Base-by-base conservation (phyloP, 257 asterid genomes). In the Hygrophila difformis region DNA sequence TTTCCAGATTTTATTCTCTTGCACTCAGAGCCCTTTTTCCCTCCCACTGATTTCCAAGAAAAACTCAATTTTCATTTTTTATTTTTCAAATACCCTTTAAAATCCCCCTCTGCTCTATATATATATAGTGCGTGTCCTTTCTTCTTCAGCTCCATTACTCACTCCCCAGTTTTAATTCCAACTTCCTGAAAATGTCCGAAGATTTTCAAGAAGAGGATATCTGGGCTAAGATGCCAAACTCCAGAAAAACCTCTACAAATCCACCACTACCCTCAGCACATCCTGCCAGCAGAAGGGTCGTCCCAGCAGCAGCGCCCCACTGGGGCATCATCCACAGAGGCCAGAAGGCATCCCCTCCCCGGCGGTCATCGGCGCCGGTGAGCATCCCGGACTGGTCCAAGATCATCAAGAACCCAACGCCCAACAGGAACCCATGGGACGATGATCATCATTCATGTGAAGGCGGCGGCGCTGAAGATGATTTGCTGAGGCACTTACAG, bases 161-260 rank as follows among this genome's bases (percentile, higher is more conserved):
- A n/a, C n/a, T n/a, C n/a, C 37, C 35, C 15, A 53, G 16, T 8
- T 50, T n/a, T 22, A 5, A 12, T 44, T n/a, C 29, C 15, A n/a
- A 13, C 34, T 24, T 9, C 13, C 29, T 23, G 53, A 62, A 18
- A 61, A 23, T 5, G 79, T n/a, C n/a, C n/a, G n/a, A 53, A 59
- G 77, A 74, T 8, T 56, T 67, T 35, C 60, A 61, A 57, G 87
- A 77, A 55, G 69, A 60, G 39, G 73, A 77, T 2, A 56, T 74
- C 12, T 77, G 82, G 79, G 70, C 16, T 22, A n/a, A 33, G 15
- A 22, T 64, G 58, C n/a, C n/a, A n/a, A n/a, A n/a, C n/a, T n/a
- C n/a, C n/a, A n/a, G n/a, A n/a, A n/a, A n/a, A n/a, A n/a, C n/a
- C n/a, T n/a, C n/a, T n/a, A n/a, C n/a, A n/a, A n/a, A n/a, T n/a